Evolutionary conservation across 73 alveolate species (phyloP), one percentile per base, ranked within the genome.

Genomic region (Paramecium caudatum): DNA sequence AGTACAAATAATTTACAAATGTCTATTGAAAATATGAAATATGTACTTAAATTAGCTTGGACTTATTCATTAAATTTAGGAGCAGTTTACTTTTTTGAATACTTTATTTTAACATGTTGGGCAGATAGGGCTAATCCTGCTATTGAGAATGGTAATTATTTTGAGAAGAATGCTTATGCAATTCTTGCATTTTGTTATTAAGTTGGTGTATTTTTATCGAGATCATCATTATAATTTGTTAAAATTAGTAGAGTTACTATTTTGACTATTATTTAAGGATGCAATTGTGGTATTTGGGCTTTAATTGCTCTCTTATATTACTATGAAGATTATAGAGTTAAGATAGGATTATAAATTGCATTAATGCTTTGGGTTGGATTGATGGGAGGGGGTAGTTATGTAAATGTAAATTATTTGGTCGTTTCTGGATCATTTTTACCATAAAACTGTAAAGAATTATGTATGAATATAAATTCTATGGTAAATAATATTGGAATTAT

Each of bases 1-100:
- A 45, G 69, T 32, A 93, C 61, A 61, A 43, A 80, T 23, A 82
- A 86, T 82, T 43, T 81, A 82, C 19, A 92, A 90, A 74, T 94
- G 65, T 45, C 93, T 32, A 46, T 27, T 10, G 70, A 55, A 61
- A 86, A 80, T 13, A 68, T 92, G 25, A 80, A 48, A 90, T 41
- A 46, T 4, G 93, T 94, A 1, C 61, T 94, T 81, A 34, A 41
- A 2, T 70, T 90, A 65, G 95, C 87, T 13, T 92, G 96, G 87
- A 43, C 50, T 82, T 82, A 81, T 41, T 78, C 90, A n/a, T 32
- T 95, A 13, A 90, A 93, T 82, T 82, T 95, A 25, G 91, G 94
- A 33, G 17, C 91, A 27, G 97, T 95, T 7, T 95, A 95, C 61
- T 95, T 94, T 87, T 82, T 95, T 34, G 98, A 95, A 84, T 95